A percentile compares a stretch with the other conserved stretches of the same genome.
phyloP scores from a whole-genome alignment of 345 rosid species.

The Acer negundo region DNA sequence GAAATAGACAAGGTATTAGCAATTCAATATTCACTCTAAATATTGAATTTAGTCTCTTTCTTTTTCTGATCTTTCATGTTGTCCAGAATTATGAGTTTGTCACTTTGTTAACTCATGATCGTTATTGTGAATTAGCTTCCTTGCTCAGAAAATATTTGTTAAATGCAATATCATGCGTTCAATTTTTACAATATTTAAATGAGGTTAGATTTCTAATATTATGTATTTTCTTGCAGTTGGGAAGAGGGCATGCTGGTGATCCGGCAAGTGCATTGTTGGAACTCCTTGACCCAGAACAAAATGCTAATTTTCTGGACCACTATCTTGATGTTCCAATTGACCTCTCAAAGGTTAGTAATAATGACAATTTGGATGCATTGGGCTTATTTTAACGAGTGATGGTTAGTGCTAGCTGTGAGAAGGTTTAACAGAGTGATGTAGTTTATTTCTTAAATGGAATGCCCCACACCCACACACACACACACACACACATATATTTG shows the following conservation, averaged over 20 bases:
- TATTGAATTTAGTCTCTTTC: background rate
- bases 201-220: background rate
- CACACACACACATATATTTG: background rate
- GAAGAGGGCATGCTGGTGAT: slow-evolving; percentile 97
- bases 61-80: background rate
- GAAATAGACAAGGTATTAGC: slow-evolving; percentile 93
- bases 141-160: slow-evolving; percentile 4
- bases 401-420: background rate
- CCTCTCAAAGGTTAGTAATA: slow-evolving; percentile 75
- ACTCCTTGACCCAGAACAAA: slow-evolving; percentile 99
- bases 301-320: slow-evolving; percentile 97
- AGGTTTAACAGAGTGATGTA: background rate
- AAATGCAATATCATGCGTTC: background rate
- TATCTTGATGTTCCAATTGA: slow-evolving; percentile 97
- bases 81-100: background rate
- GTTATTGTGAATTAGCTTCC: background rate
- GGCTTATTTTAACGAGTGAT: background rate
- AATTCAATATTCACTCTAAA: slow-evolving; percentile 5
- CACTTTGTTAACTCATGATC: background rate
- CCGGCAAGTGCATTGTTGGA: slow-evolving; percentile 99
- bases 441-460: no score
- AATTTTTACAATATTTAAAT: background rate
- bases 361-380: slow-evolving; percentile 15
- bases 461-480: no score
- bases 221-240: slow-evolving; percentile 58